A percentile compares a stretch with the other conserved stretches of the same genome.
Conservation (phyloP, 2,329 filamentous ascomycete genomes). For the Sarocladium kiliense region DNA sequence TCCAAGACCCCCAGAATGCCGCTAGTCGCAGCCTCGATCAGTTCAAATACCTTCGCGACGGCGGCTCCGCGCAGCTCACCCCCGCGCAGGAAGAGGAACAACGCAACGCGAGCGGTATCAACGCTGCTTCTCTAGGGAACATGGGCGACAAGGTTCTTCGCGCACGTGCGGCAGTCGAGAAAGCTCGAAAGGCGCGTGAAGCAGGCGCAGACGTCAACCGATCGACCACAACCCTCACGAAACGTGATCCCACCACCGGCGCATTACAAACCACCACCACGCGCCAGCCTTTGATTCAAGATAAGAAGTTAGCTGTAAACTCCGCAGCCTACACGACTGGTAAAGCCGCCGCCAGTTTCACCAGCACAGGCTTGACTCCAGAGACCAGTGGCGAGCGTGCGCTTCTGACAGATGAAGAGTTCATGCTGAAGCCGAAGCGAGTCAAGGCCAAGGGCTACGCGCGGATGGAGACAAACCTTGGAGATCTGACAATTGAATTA, state of each 20-base stretch:
- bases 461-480: slow-evolving; percentile 79
- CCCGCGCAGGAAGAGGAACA: slow-evolving; percentile 66
- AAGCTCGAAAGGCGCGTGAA: slow-evolving; percentile 70
- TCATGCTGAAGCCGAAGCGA: slow-evolving; percentile 85
- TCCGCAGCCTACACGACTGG: slow-evolving; percentile 88
- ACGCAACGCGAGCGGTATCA: slow-evolving; percentile 64
- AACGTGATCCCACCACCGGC: slow-evolving; percentile 20
- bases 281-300: slow-evolving; percentile 38
- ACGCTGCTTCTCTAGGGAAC: slow-evolving; percentile 73
- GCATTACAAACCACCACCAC: slow-evolving; percentile 12
- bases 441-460: slow-evolving; percentile 90
- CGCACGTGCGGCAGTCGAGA: slow-evolving; percentile 91
- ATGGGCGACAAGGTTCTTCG: slow-evolving; percentile 77
- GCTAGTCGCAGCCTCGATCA: slow-evolving; percentile 75
- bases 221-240: slow-evolving; percentile 37
- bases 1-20: slow-evolving; percentile 93
- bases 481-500: slow-evolving; percentile 82
- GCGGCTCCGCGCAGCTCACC: slow-evolving; percentile 61
- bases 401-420: slow-evolving; percentile 87
- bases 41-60: slow-evolving; percentile 87
- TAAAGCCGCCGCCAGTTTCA: slow-evolving; percentile 87
- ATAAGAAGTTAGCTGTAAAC: slow-evolving; percentile 68
- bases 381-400: slow-evolving; percentile 86
- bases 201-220: slow-evolving; percentile 55
- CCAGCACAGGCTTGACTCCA: slow-evolving; percentile 87